Evolutionary conservation across 2,329 filamentous ascomycete genomes (phyloP).

Genomic region (Fusarium devonianum): DNA sequence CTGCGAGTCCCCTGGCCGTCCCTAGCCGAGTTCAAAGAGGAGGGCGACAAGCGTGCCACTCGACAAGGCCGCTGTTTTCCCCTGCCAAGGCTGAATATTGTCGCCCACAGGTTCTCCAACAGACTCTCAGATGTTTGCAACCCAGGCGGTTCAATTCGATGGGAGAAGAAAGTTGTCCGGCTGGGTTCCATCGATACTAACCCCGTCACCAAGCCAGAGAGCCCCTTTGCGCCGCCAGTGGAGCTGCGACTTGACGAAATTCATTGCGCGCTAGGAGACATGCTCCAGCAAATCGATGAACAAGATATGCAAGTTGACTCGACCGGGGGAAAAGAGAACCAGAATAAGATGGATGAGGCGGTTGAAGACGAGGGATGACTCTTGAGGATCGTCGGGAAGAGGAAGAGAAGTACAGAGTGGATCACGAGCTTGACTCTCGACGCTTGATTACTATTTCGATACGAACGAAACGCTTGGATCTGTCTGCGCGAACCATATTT

Average conservation of each 20-base stretch:
- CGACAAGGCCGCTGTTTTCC: slow-evolving; percentile 44
- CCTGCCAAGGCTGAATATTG: slow-evolving; percentile 41
- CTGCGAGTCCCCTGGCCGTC: slow-evolving; percentile 45
- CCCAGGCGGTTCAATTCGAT: slow-evolving; percentile 37
- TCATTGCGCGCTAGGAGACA: slow-evolving; percentile 5
- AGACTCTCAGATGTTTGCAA: slow-evolving; percentile 21
- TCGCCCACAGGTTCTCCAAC: slow-evolving; percentile 14
- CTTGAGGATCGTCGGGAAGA: background rate
- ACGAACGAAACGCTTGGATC: slow-evolving; percentile 12
- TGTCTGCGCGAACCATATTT: slow-evolving; percentile 4
- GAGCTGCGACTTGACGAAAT: slow-evolving; percentile 19
- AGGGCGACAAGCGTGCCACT: slow-evolving; percentile 42
- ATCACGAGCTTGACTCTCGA: slow-evolving; percentile 1
- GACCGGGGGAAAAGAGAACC: background rate
- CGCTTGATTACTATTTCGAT: slow-evolving; percentile 10
- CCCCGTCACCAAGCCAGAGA: slow-evolving; percentile 18
- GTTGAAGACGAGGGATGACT: slow-evolving; percentile 10
- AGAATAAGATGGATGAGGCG: background rate
- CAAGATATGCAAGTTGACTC: too few relatives aligned
- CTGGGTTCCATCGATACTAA: slow-evolving; percentile 33
- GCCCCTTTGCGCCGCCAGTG: slow-evolving; percentile 1
- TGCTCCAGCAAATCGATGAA: slow-evolving; percentile 19
- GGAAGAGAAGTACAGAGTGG: background rate
- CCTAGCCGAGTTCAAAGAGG: slow-evolving; percentile 47
- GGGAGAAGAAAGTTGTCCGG: slow-evolving; percentile 40